Conservation (phyloP, 202 grass and related monocot genomes). For the Panicum hallii region DNA sequence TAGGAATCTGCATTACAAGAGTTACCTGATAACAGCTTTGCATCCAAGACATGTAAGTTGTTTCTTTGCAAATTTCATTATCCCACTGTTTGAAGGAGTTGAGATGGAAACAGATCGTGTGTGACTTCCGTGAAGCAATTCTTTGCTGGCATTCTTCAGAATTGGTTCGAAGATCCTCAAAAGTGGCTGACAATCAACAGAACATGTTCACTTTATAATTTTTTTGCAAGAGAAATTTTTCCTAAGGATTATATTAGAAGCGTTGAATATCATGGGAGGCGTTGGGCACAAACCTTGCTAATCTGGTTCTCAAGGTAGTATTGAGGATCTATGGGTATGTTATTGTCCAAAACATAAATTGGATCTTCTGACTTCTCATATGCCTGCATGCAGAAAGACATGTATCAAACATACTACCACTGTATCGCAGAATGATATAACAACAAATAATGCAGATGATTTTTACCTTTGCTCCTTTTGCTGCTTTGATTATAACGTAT, state of each 20-base stretch:
- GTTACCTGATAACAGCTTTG: conserved; percentile 94
- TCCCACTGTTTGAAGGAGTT: conserved; percentile 95
- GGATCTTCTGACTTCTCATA: conserved; percentile 99
- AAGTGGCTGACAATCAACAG: conserved; percentile 63
- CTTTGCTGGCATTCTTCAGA: conserved; percentile 93
- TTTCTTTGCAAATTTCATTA: conserved; percentile 99
- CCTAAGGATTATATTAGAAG: too few relatives aligned
- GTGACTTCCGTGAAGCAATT: conserved; percentile 97
- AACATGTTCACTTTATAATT: not conserved
- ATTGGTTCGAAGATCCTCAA: conserved; percentile 98
- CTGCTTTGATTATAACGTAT: conserved; percentile 98
- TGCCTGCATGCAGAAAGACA: conserved; percentile 63
- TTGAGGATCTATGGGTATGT: conserved; percentile 95
- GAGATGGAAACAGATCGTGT: conserved; percentile 96
- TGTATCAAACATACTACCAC: conserved; percentile 38
- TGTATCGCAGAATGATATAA: not conserved
- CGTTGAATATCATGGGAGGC: not conserved
- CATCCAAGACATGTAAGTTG: conserved; percentile 95
- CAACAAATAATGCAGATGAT: not conserved
- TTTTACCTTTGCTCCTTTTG: conserved; percentile 94
- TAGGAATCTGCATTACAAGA: not conserved
- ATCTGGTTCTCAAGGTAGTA: conserved; percentile 99
- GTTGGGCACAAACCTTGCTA: conserved; percentile 72
- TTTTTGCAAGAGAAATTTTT: not conserved
- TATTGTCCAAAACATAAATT: conserved; percentile 98